These are phyloP conservation scores for Saccharomyces jurei DNA, from an alignment of 805 yeast species.

Conservation along the genomic window DNA sequence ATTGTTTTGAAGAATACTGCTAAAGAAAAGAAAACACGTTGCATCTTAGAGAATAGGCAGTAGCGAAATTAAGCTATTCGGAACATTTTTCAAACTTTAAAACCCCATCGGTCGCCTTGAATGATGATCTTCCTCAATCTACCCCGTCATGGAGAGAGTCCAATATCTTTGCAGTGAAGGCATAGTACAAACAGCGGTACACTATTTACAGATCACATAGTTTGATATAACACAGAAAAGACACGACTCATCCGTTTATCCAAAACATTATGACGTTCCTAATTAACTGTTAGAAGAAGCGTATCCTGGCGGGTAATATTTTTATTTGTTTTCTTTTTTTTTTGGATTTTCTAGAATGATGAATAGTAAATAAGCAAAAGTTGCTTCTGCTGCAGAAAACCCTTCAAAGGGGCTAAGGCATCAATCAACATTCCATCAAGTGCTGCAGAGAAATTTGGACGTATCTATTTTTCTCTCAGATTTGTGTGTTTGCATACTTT, in stretches of 20 bases:
- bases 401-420: not conserved
- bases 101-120: not conserved
- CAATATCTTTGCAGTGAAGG: no score
- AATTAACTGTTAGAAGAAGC: not conserved
- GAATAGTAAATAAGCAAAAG: not conserved
- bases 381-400: not conserved
- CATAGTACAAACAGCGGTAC: not conserved
- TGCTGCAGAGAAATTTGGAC: not conserved
- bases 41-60: not conserved
- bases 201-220: not conserved
- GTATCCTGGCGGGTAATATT: not conserved
- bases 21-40: not conserved
- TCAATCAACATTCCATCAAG: not conserved
- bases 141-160: not conserved
- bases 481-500: not conserved
- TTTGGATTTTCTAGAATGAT: not conserved
- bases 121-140: not conserved
- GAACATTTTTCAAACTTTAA: not conserved
- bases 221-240: not conserved
- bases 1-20: not conserved
- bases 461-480: not conserved
- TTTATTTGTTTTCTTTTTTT: not conserved
- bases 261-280: not conserved
- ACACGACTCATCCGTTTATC: no score
- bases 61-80: not conserved